Conservation (phyloP, 73 alveolate genomes). For the Uronychia binucleata region DNA sequence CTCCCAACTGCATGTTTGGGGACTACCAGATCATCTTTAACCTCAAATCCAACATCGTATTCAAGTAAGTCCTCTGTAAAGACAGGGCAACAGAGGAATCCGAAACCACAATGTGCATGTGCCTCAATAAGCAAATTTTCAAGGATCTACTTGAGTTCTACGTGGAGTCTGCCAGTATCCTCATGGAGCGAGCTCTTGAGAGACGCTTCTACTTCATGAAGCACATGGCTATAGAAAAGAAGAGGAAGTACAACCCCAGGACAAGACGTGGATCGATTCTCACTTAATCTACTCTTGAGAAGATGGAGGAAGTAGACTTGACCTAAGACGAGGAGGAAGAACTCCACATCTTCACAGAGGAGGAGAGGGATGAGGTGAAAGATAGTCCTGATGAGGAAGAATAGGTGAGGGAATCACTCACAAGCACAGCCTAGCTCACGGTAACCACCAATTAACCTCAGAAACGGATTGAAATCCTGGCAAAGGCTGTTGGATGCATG, state of each 20-base stretch:
- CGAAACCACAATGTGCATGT: not conserved
- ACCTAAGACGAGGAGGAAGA: not conserved
- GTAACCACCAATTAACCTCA: too few relatives aligned
- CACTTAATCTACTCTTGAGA: not conserved
- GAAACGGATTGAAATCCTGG: not conserved
- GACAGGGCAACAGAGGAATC: not conserved
- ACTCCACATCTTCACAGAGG: not conserved
- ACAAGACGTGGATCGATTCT: not conserved
- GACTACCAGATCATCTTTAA: conserved; percentile 40
- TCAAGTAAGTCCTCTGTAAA: not conserved
- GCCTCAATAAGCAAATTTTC: not conserved
- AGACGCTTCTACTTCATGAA: not conserved
- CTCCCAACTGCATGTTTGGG: conserved; percentile 32
- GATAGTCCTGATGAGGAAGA: not conserved
- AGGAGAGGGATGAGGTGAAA: not conserved
- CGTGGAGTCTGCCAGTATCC: not conserved
- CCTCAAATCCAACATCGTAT: conserved; percentile 41
- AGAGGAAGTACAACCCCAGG: not conserved
- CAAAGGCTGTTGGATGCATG: not conserved
- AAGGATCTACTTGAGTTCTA: not conserved
- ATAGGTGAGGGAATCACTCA: not conserved
- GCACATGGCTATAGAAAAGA: not conserved
- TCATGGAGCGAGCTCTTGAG: not conserved
- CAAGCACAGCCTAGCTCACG: not conserved
- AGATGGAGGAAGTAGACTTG: not conserved